phyloP scores from a whole-genome alignment of 257 asterid species.

The Solanum bukasovii region DNA sequence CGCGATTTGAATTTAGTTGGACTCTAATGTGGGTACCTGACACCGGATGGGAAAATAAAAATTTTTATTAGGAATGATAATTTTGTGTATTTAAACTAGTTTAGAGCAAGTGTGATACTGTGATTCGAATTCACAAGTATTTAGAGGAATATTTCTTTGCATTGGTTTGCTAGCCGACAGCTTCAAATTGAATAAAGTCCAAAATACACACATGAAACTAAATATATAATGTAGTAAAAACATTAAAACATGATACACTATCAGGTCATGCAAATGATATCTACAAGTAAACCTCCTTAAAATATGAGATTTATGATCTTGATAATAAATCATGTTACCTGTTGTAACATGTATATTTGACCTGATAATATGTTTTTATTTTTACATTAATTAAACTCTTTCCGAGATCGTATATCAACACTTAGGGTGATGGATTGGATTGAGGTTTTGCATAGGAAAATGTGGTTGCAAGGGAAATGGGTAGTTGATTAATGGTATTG shows the following conservation, averaged over 20 bases:
- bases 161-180: background rate
- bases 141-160: background rate
- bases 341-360: background rate
- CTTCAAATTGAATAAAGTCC: background rate
- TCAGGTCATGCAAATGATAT: background rate
- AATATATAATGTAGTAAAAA: background rate
- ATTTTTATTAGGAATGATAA: background rate
- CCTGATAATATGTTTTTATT: background rate
- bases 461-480: slow-evolving; percentile 42
- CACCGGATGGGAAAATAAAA: background rate
- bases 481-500: slow-evolving; percentile 13
- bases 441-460: slow-evolving; percentile 32
- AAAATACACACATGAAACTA: background rate
- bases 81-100: background rate
- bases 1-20: background rate
- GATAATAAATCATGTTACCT: background rate
- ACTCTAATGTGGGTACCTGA: background rate
- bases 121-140: background rate
- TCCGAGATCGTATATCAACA: background rate
- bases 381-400: background rate
- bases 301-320: background rate
- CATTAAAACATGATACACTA: background rate
- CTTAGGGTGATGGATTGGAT: slow-evolving; percentile 16
- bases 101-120: background rate
- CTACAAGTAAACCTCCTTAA: background rate